Conservation (phyloP, 1,284 basidiomycete genomes). For the Sanghuangporus baumii region DNA sequence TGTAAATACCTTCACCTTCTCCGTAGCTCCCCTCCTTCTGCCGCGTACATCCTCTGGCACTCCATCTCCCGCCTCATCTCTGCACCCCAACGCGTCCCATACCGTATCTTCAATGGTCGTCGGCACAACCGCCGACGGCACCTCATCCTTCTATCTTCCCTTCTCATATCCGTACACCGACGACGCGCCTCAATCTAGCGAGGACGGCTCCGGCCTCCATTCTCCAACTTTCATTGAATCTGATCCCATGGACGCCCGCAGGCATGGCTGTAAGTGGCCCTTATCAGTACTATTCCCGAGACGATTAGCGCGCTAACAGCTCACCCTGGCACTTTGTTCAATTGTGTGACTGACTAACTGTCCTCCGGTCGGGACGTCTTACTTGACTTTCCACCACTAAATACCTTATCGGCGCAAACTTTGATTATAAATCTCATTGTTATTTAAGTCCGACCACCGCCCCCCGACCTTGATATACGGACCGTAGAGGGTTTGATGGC, state of each 20-base stretch:
- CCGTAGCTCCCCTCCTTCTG: constrained; percentile 10
- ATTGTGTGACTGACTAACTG: neutral
- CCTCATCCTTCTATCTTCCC: constrained; percentile 46
- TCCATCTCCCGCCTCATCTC: neutral
- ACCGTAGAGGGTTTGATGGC: constrained; percentile 40
- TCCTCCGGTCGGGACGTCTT: neutral
- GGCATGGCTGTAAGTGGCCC: constrained; percentile 33
- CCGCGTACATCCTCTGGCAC: neutral
- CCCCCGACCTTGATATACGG: constrained; percentile 41
- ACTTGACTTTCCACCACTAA: constrained; percentile 19
- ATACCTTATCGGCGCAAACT: constrained; percentile 18
- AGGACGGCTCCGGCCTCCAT: constrained; percentile 65
- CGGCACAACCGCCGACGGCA: constrained; percentile 34
- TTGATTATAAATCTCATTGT: constrained; percentile 8
- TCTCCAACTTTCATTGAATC: constrained; percentile 46
- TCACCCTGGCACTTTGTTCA: neutral
- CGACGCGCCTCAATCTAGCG: constrained; percentile 62
- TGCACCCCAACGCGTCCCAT: neutral
- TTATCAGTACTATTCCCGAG: constrained; percentile 13
- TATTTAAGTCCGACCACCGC: constrained; percentile 20
- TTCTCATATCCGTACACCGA: constrained; percentile 46
- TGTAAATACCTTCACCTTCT: constrained; percentile 12
- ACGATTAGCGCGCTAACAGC: neutral
- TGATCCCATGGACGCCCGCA: constrained; percentile 36
- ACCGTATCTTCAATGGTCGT: constrained; percentile 2